Base-by-base conservation (phyloP, 108 stramenopile species). In the Nannochloropsis salina region DNA sequence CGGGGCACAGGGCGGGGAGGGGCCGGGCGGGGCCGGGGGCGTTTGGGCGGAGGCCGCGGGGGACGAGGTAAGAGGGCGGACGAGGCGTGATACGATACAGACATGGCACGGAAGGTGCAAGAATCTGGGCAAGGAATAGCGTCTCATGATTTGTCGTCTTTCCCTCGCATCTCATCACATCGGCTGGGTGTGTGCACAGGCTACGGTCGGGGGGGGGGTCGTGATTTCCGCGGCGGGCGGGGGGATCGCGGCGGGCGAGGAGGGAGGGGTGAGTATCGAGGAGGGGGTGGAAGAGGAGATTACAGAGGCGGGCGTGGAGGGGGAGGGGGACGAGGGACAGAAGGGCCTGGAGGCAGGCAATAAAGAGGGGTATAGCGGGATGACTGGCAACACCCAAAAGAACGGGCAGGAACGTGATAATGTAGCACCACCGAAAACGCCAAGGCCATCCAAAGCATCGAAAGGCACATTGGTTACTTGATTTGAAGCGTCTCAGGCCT, bases 211-310 rank as follows among this genome's bases (percentile, higher is more conserved):
- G 84, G 87, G 47, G 88, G 90, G 31, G 83, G 90, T 74, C 43
- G 92, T 15, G 89, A 94, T 45, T 82, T 91, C 44, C 87, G 93
- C 81, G 89, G 94, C 82, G 83, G 94, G 22, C 90, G 92, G 42
- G 85, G 88, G 2, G 88, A 31, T 8, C 31, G 84, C 6, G 44
- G 85, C 18, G 43, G 86, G 2, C 83, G 83, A 47, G 84, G 86
- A 40, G 42, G 86, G 42, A 45, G 86, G 43, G 42, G 84, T 1
- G 82, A 86, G 21, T 43, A 85, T 12, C 47, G 82, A 8, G 43
- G 84, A 10, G 89, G 87, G 80, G 84, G 84, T 4, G 79, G 86
- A 6, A 84, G 86, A 20, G 79, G 84, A 21, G 87, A 82, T 12
- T 31, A 44, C 11, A 9, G 87, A 15, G 89, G 84, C 22, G 85